These are phyloP conservation scores for Debaryomyces sp. DNA, from an alignment of 1,139 yeast species.

Conservation along the genomic window DNA sequence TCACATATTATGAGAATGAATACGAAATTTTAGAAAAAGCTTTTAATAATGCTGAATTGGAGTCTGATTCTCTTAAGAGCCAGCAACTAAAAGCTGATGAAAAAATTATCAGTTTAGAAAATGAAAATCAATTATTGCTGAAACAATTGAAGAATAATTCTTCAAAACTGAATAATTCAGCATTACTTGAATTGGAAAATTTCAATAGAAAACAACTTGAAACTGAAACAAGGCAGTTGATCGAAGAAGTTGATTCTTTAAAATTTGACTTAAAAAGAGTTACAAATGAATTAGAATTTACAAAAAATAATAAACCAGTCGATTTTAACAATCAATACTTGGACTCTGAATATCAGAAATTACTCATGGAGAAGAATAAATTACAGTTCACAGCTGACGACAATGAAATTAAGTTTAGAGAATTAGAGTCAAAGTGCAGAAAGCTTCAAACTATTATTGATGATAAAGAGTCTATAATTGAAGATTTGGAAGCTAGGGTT, in stretches of 20 bases:
- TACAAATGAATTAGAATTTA: constrained; percentile 70
- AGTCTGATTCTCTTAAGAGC: constrained; percentile 15
- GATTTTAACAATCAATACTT: constrained; percentile 5
- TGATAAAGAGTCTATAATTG: constrained; percentile 37
- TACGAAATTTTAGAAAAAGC: constrained; percentile 25
- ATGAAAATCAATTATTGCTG: constrained; percentile 19
- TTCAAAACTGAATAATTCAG: constrained; percentile 18
- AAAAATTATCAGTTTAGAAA: constrained; percentile 16
- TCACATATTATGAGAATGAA: constrained; percentile 31
- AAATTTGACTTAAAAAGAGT: constrained; percentile 28
- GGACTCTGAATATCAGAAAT: constrained; percentile 21
- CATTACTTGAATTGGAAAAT: constrained; percentile 27
- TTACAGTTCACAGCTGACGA: constrained; percentile 15
- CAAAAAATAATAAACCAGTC: constrained; percentile 40
- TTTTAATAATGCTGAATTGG: constrained; percentile 18
- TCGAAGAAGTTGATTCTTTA: constrained; percentile 19
- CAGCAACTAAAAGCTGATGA: constrained; percentile 15
- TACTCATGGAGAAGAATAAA: constrained; percentile 21
- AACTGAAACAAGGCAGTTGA: constrained; percentile 19
- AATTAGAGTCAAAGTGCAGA: constrained; percentile 17
- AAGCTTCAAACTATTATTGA: constrained; percentile 14
- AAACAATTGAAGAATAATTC: constrained; percentile 13
- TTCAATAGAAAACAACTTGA: constrained; percentile 22
- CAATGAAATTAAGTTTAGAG: constrained; percentile 18
- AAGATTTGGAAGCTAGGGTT: constrained; percentile 28